Percentiles rank a stretch among this genome's conserved stretches.
Conservation (phyloP, 306 rosid species). For the Luffa aegyptiaca region DNA sequence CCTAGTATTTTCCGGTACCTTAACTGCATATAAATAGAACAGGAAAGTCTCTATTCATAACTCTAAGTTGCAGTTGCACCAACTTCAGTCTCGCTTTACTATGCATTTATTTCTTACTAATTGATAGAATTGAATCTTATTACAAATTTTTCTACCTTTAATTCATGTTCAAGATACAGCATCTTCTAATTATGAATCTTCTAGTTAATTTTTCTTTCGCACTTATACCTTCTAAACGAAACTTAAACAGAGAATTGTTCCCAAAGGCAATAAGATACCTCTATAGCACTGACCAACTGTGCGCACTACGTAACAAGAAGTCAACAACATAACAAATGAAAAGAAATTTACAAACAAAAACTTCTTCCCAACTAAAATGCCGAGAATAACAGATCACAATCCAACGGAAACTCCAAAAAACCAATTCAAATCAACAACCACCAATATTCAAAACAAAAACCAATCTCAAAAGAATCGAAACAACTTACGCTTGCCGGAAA, state of each 20-base stretch:
- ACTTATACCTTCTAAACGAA: background rate
- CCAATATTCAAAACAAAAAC: slow-evolving; percentile 8
- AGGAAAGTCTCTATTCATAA: background rate
- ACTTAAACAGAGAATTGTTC: background rate
- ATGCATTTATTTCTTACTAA: background rate
- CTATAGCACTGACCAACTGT: background rate
- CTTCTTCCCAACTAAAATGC: background rate
- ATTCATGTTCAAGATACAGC: background rate
- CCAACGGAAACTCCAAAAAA: background rate
- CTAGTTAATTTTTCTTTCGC: background rate
- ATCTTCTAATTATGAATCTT: background rate
- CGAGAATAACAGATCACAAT: background rate
- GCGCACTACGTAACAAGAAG: background rate
- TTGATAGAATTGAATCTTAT: background rate
- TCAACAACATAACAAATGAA: background rate
- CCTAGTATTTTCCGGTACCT: background rate
- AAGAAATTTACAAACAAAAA: background rate
- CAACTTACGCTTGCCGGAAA: slow-evolving; percentile 71
- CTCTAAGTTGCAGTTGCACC: background rate
- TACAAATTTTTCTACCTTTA: background rate
- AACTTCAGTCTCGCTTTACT: background rate
- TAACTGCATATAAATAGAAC: background rate
- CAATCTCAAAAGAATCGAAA: background rate
- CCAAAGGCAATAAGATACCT: background rate
- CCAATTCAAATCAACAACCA: background rate